Evolutionary conservation across 2,329 filamentous ascomycete genomes (phyloP).

Genomic region (Aspergillus sp.): DNA sequence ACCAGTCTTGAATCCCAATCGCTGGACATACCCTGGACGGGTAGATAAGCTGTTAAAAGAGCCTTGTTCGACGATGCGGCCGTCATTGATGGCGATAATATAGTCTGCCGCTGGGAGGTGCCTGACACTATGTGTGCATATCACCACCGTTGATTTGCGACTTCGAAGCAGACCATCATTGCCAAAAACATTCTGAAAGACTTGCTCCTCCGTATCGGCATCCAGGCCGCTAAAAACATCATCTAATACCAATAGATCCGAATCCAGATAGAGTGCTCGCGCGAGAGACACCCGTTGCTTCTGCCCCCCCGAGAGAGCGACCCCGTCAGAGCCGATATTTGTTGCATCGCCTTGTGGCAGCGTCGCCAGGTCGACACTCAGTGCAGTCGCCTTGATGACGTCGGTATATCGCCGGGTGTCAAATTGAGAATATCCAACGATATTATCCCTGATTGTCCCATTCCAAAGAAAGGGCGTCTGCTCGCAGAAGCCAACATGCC

Average conservation of each 20-base stretch:
- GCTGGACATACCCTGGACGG: too few relatives aligned
- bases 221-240: conserved; percentile 45
- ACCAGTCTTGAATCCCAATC: too few relatives aligned
- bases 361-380: conserved; percentile 21
- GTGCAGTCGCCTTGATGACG: conserved; percentile 21
- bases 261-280: conserved; percentile 47
- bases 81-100: neutral
- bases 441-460: conserved; percentile 18
- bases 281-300: conserved; percentile 42
- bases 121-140: neutral
- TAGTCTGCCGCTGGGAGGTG: neutral
- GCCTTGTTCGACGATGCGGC: too few relatives aligned
- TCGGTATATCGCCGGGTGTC: conserved; percentile 17
- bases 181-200: conserved; percentile 5
- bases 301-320: conserved; percentile 20
- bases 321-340: conserved; percentile 21
- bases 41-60: too few relatives aligned
- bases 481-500: conserved; percentile 16
- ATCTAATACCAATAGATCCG: conserved; percentile 46
- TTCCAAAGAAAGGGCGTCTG: conserved; percentile 19
- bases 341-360: conserved; percentile 24
- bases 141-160: neutral
- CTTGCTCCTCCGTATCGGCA: conserved; percentile 7
- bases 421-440: conserved; percentile 14
- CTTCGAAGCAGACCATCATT: neutral